Percentiles rank a stretch among this genome's conserved stretches.
phyloP scores from a whole-genome alignment of 2,329 filamentous ascomycete genomes.

The Microsporum ferrugineum region DNA sequence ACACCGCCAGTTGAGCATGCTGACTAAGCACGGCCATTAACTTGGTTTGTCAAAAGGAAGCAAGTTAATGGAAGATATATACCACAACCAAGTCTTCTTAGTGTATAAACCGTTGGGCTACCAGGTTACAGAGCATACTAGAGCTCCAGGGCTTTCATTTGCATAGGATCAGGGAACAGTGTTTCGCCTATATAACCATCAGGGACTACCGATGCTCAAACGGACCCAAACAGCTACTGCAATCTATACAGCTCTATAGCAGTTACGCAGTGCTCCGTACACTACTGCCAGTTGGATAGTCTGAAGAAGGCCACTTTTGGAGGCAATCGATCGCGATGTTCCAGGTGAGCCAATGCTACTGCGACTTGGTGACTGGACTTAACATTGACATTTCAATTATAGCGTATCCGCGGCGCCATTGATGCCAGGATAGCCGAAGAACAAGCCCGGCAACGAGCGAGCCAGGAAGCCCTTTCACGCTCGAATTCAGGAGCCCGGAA shows the following conservation, averaged over 20 bases:
- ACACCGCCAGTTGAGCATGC: background rate
- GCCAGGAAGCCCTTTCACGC: slow-evolving; percentile 33
- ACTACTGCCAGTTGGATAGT: background rate
- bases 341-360: background rate
- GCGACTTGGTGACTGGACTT: background rate
- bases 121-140: too few species aligned
- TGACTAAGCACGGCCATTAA: background rate
- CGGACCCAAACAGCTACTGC: background rate
- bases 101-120: too few species aligned
- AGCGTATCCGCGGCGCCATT: slow-evolving; percentile 76
- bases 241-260: background rate
- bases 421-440: slow-evolving; percentile 84
- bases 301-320: background rate
- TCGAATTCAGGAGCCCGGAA: slow-evolving; percentile 30
- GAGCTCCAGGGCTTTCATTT: too few species aligned
- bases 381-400: slow-evolving; percentile 6
- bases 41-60: too few species aligned
- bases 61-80: too few species aligned
- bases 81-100: too few species aligned
- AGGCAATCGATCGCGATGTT: background rate
- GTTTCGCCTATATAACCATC: background rate
- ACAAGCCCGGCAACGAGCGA: slow-evolving; percentile 61
- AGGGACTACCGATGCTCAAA: background rate
- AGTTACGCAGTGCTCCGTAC: background rate
- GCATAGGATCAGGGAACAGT: background rate